Conservation (phyloP, 352 stramenopile species). For the Thalassiosira hispida region DNA sequence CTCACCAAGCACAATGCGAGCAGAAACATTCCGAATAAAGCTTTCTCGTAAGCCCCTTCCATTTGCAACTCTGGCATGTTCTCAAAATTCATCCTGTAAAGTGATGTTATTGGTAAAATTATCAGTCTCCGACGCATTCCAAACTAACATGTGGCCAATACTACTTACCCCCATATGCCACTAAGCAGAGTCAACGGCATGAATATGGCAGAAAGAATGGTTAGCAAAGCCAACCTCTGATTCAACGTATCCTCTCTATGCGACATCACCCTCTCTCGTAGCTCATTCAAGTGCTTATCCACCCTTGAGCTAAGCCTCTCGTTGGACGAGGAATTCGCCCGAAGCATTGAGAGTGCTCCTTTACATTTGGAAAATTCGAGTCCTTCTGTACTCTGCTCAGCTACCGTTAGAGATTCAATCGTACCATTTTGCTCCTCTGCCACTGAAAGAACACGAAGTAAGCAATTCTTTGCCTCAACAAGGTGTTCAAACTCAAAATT, state of each 20-base stretch:
- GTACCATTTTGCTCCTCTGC: slow-evolving; percentile 61
- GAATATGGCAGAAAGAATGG: slow-evolving; percentile 61
- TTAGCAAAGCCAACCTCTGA: slow-evolving; percentile 52
- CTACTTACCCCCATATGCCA: slow-evolving; percentile 54
- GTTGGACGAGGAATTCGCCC: slow-evolving; percentile 49
- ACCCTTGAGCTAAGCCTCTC: slow-evolving; percentile 53
- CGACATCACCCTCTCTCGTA: slow-evolving; percentile 48
- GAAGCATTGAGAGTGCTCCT: slow-evolving; percentile 42
- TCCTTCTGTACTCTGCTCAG: slow-evolving; percentile 42
- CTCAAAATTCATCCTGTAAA: slow-evolving; percentile 66
- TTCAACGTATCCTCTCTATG: slow-evolving; percentile 54
- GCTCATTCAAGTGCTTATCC: slow-evolving; percentile 61
- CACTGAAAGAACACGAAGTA: slow-evolving; percentile 49
- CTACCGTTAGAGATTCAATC: slow-evolving; percentile 36
- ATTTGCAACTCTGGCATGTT: slow-evolving; percentile 54
- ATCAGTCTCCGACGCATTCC: background rate
- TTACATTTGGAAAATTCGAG: slow-evolving; percentile 51
- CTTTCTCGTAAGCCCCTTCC: slow-evolving; percentile 35
- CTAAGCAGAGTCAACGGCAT: slow-evolving; percentile 61
- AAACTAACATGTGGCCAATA: background rate
- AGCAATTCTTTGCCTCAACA: slow-evolving; percentile 54
- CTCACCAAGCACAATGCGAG: slow-evolving; percentile 39
- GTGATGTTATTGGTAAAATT: background rate
- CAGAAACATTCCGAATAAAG: slow-evolving; percentile 40
- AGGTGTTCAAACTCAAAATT: slow-evolving; percentile 53